These are phyloP conservation scores for Fragosphaeria purpurea DNA, from an alignment of 2,329 filamentous ascomycete species.

Conservation along the genomic window DNA sequence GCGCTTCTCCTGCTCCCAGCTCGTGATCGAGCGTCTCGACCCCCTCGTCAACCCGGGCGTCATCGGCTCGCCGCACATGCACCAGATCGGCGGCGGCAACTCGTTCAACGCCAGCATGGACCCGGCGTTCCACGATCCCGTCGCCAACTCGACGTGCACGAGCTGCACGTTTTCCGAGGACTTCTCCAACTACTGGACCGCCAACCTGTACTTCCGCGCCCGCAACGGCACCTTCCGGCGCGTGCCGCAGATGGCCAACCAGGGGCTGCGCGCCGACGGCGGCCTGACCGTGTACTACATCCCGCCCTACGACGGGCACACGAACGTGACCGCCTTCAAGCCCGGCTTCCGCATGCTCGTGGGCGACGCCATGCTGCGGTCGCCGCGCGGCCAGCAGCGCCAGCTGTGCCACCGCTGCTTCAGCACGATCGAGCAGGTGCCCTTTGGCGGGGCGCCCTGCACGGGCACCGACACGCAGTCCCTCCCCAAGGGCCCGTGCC, in stretches of 20 bases:
- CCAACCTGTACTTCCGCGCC: conserved; percentile 20
- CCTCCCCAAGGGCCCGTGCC: conserved; percentile 27
- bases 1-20: conserved; percentile 16
- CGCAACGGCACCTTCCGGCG: conserved; percentile 23
- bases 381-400: conserved; percentile 13
- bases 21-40: conserved; percentile 17
- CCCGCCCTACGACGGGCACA: conserved; percentile 25
- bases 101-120: conserved; percentile 29
- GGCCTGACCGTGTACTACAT: conserved; percentile 33
- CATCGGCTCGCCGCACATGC: conserved; percentile 25
- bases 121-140: conserved; percentile 13
- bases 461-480: conserved; percentile 24
- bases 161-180: conserved; percentile 25
- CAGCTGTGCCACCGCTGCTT: conserved; percentile 20
- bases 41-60: conserved; percentile 25
- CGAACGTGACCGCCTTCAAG: conserved; percentile 32
- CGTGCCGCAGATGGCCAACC: conserved; percentile 10
- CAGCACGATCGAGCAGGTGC: conserved; percentile 14
- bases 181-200: conserved; percentile 28
- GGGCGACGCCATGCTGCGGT: conserved; percentile 20
- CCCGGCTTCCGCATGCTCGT: conserved; percentile 29
- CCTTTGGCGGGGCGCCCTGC: conserved; percentile 17
- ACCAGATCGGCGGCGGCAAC: conserved; percentile 31
- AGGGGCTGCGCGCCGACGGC: conserved; percentile 2
- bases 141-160: conserved; percentile 17